Evolutionary conservation across 129 eudicot species (phyloP).

Genomic region (Calendula officinalis): DNA sequence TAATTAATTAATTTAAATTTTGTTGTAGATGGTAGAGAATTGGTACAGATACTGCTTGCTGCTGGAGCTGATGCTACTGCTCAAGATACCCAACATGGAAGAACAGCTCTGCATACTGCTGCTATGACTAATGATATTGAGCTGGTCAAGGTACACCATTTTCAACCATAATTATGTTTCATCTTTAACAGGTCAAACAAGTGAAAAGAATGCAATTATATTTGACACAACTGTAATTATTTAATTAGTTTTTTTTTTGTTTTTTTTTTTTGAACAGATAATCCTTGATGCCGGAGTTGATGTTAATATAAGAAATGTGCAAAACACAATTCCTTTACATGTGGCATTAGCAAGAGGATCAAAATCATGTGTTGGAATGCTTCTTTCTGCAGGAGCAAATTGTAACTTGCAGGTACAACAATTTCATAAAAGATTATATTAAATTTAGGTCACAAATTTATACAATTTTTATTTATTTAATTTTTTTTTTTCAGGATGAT

Average conservation of each 20-base stretch:
- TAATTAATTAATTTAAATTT: no score
- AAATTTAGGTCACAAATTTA: neutral
- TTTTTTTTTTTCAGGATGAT: conserved; percentile 71
- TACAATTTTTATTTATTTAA: neutral
- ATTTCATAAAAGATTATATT: neutral
- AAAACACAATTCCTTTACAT: conserved; percentile 92
- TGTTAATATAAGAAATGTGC: conserved; percentile 78
- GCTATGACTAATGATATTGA: conserved; percentile 90
- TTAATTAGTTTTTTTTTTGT: no score
- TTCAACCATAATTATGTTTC: no score
- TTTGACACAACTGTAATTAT: no score
- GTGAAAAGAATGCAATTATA: no score
- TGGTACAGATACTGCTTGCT: conserved; percentile 73
- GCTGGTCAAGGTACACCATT: conserved; percentile 66
- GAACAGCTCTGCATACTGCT: conserved; percentile 94
- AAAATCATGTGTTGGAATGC: conserved; percentile 92
- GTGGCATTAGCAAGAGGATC: conserved; percentile 98
- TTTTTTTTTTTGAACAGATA: conserved; percentile 45
- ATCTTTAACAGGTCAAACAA: no score
- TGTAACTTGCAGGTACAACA: conserved; percentile 91
- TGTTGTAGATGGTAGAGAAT: conserved; percentile 84
- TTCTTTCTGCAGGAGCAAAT: conserved; percentile 92
- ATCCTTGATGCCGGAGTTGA: conserved; percentile 95
- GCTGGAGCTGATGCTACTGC: conserved; percentile 94
- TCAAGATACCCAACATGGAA: conserved; percentile 75